Conservation (phyloP, 2,329 filamentous ascomycete species). For the Colletotrichum nymphaeae region DNA sequence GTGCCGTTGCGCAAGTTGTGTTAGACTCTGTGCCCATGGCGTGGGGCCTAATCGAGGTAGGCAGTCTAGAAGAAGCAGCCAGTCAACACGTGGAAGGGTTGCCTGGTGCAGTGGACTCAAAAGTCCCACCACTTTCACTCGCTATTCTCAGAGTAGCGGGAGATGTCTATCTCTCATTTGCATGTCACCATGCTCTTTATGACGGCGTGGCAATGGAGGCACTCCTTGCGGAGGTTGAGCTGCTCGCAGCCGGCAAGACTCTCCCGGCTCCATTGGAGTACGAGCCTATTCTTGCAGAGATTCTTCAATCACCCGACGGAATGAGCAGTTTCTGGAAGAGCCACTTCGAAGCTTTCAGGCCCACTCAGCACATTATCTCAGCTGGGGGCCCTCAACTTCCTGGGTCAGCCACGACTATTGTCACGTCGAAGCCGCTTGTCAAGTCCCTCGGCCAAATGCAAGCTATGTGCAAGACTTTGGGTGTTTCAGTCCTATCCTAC, state of each 20-base stretch:
- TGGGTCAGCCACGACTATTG: background rate
- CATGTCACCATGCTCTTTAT: conserved; percentile 85
- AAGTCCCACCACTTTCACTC: conserved; percentile 57
- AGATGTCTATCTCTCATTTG: conserved; percentile 56
- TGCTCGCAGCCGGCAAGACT: conserved; percentile 56
- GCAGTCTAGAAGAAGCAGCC: conserved; percentile 49
- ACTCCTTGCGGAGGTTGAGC: conserved; percentile 78
- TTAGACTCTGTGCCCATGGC: conserved; percentile 57
- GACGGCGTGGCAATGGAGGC: conserved; percentile 82
- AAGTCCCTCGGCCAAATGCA: conserved; percentile 59
- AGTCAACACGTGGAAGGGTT: conserved; percentile 53
- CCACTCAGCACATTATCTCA: conserved; percentile 36
- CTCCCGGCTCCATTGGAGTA: conserved; percentile 67
- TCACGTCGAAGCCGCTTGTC: background rate
- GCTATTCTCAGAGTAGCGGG: conserved; percentile 50
- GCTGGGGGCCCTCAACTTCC: background rate
- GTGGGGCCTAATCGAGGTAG: conserved; percentile 52
- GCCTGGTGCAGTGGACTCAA: conserved; percentile 54
- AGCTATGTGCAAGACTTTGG: conserved; percentile 60
- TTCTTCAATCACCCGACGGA: conserved; percentile 58
- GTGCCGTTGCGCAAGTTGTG: conserved; percentile 80
- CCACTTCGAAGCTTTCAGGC: conserved; percentile 63
- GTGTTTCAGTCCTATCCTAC: conserved; percentile 72
- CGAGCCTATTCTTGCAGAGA: conserved; percentile 70
- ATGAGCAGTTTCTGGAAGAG: conserved; percentile 75